phyloP scores from a whole-genome alignment of 2,329 filamentous ascomycete genomes.

The Aspergillus eucalypticola region DNA sequence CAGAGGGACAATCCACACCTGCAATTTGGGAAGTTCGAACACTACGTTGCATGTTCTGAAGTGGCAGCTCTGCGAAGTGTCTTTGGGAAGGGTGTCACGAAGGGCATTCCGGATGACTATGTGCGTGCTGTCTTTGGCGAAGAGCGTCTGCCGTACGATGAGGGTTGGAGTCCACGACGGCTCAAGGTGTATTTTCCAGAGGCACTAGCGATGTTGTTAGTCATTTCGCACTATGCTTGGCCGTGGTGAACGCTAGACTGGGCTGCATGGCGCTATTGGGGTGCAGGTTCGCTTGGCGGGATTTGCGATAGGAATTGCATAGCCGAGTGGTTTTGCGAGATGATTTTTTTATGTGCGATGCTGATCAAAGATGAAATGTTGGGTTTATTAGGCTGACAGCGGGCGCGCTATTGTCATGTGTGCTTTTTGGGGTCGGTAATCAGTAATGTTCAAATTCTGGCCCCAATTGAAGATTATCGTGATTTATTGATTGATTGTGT shows the following conservation, averaged over 20 bases:
- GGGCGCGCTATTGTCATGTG: too few species aligned
- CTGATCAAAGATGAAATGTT: too few species aligned
- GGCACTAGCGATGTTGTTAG: conserved; percentile 4
- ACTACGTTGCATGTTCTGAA: conserved; percentile 16
- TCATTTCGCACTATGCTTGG: conserved; percentile 17
- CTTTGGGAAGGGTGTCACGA: conserved; percentile 13
- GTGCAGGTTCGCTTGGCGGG: neutral
- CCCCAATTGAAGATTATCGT: too few species aligned
- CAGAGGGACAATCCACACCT: conserved; percentile 8
- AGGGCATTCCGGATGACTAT: conserved; percentile 16
- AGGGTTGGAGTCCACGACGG: conserved; percentile 18
- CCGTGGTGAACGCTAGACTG: conserved; percentile 8
- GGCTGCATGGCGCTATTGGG: neutral
- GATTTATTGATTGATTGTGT: too few species aligned
- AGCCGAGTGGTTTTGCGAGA: neutral
- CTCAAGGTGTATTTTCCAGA: conserved; percentile 14
- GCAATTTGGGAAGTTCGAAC: conserved; percentile 8
- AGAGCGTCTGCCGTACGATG: conserved; percentile 19
- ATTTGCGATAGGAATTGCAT: neutral
- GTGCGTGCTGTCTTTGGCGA: conserved; percentile 17
- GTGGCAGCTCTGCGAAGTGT: conserved; percentile 12
- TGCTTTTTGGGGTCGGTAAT: too few species aligned
- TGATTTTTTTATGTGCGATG: neutral
- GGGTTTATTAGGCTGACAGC: too few species aligned
- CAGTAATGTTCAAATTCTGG: fast-evolving